Percentiles rank a stretch among this genome's conserved stretches.
Conservation (phyloP, 176 grass and related monocot genomes). For the Triticum turgidum region DNA sequence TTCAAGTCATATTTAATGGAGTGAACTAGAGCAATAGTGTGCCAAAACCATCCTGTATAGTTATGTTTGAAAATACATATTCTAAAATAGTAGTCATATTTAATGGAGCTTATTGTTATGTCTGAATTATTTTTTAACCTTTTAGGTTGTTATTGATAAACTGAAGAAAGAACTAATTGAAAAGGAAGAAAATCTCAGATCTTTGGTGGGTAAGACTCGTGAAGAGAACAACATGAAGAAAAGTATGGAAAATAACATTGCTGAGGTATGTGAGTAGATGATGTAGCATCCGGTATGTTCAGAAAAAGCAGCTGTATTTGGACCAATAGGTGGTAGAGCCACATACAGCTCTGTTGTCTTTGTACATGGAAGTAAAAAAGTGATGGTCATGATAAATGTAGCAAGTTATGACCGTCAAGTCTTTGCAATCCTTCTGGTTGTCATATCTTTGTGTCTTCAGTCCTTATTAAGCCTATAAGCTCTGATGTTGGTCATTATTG, state of each 20-base stretch:
- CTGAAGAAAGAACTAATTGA: slow-evolving; percentile 47
- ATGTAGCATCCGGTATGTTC: background rate
- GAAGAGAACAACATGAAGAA: slow-evolving; percentile 51
- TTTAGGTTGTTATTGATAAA: slow-evolving; percentile 65
- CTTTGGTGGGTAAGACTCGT: slow-evolving; percentile 59
- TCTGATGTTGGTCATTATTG: background rate
- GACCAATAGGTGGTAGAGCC: background rate
- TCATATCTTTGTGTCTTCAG: slow-evolving; percentile 4
- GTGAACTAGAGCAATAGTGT: background rate
- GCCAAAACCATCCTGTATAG: background rate
- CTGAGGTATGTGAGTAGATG: slow-evolving; percentile 43
- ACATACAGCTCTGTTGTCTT: background rate
- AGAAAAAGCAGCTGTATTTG: background rate
- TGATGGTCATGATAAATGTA: background rate
- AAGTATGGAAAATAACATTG: slow-evolving; percentile 53
- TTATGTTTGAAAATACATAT: slow-evolving; percentile 15
- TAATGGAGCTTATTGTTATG: no score
- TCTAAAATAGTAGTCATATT: background rate
- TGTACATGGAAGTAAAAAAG: background rate
- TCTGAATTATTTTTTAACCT: background rate
- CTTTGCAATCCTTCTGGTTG: background rate
- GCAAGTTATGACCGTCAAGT: background rate
- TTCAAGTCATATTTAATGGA: slow-evolving; percentile 14
- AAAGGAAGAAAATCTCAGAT: slow-evolving; percentile 54
- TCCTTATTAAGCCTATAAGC: background rate